Evolutionary conservation across 495 filamentous ascomycete species (phyloP).

Genomic region (Schizothecium vesticola): DNA sequence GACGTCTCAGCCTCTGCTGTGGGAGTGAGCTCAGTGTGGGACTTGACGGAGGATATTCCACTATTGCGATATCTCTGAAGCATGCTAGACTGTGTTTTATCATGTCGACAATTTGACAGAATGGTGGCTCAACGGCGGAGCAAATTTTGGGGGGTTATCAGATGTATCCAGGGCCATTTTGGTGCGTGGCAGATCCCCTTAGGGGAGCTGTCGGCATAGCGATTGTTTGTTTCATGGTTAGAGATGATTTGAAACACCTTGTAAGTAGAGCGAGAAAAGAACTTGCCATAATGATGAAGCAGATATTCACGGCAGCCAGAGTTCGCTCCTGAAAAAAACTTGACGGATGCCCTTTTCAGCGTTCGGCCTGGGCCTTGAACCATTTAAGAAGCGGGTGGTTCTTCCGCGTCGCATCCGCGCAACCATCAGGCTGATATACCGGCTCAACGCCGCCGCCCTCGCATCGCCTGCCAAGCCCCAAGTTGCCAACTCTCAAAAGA

Average conservation of each 20-base stretch:
- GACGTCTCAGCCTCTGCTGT: not conserved
- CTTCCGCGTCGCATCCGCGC: not conserved
- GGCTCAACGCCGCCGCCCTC: constrained; percentile 6
- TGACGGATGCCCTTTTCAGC: not conserved
- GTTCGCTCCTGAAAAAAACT: not conserved
- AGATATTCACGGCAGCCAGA: not conserved
- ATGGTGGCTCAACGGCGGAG: not conserved
- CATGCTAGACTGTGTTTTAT: constrained; percentile 12
- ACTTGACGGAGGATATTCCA: not conserved
- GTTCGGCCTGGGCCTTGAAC: not conserved
- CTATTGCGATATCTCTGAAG: constrained; percentile 10
- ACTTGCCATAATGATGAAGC: constrained; percentile 3
- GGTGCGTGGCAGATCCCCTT: not conserved
- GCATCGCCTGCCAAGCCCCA: constrained; percentile 8
- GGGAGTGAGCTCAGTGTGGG: not conserved
- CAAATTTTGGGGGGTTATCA: constrained; percentile 3
- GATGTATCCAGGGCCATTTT: not conserved
- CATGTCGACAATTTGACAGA: constrained; percentile 10
- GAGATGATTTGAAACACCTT: not conserved
- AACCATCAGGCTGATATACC: constrained; percentile 4
- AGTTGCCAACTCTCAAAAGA: constrained; percentile 6
- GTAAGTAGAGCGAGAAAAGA: not conserved
- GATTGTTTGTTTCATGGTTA: not conserved
- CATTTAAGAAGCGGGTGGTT: not conserved
- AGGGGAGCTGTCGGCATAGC: not conserved